These are phyloP conservation scores for Aspergillus luchuensis DNA, from an alignment of 2,329 filamentous ascomycete genomes.

Conservation along the genomic window DNA sequence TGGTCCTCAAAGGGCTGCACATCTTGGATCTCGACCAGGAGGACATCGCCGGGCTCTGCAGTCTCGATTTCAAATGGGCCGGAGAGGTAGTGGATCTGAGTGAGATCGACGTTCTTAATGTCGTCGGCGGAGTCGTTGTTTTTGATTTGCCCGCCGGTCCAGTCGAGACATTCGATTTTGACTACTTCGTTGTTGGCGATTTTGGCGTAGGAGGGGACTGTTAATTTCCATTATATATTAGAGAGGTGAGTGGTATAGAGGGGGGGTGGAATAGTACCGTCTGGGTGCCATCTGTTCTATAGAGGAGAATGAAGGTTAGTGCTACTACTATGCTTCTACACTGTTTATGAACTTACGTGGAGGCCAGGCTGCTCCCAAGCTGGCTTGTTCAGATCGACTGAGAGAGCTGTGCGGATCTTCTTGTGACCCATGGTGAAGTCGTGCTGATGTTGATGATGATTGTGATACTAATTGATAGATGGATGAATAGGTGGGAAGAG, in stretches of 20 bases:
- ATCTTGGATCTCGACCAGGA: slow-evolving; percentile 88
- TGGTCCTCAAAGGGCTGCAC: slow-evolving; percentile 84
- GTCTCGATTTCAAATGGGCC: slow-evolving; percentile 86
- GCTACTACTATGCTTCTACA: neutral
- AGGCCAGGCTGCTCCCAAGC: slow-evolving; percentile 69
- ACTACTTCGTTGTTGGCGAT: slow-evolving; percentile 85
- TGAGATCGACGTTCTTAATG: slow-evolving; percentile 79
- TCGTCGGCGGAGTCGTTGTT: slow-evolving; percentile 93
- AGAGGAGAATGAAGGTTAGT: slow-evolving; percentile 6
- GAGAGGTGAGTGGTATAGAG: too few species aligned
- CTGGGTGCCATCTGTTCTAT: slow-evolving; percentile 91
- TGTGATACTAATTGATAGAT: neutral
- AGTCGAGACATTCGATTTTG: slow-evolving; percentile 91
- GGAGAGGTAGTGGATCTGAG: slow-evolving; percentile 81
- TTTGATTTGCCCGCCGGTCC: slow-evolving; percentile 75
- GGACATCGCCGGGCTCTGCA: slow-evolving; percentile 80
- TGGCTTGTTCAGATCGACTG: slow-evolving; percentile 72
- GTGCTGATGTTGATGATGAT: neutral
- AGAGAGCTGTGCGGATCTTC: slow-evolving; percentile 68
- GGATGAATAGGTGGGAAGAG: neutral
- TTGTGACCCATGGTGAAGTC: slow-evolving; percentile 39
- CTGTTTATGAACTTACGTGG: slow-evolving; percentile 59
- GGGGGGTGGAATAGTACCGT: slow-evolving; percentile 56
- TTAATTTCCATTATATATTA: neutral
- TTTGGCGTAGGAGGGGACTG: slow-evolving; percentile 68